Base-by-base conservation (phyloP, 2,329 filamentous ascomycete species). In the Paecilomyces sp. region DNA sequence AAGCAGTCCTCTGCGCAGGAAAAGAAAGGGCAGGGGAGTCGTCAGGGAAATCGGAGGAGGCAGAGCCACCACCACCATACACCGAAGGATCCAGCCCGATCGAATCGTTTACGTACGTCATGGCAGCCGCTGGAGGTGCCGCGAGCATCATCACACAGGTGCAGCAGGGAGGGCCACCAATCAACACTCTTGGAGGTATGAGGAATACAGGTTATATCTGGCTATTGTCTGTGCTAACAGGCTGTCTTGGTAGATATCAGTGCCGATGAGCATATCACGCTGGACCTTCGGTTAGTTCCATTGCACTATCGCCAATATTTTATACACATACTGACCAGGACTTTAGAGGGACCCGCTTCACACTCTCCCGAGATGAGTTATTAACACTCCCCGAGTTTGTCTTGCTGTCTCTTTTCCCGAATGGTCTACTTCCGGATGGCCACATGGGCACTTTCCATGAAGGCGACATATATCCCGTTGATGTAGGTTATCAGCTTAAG, bases 141-240 rank as follows among this genome's bases (percentile, higher is more conserved):
- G 89, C 92, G 81, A 97, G 94, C 85, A 96, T 99, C 74, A 96
- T 99, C 80, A 99, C 94, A 78, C 94, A 99, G 81, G 94, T 99
- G 69, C 92, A 96, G 74, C 94, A 99, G 78, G 92, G 89, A 56
- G 83, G 84, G 24, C 90, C 92, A 69, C 90, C 92, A 41, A 86
- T 97, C 68, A 96, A 94, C 76, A 89, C 91, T 58, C 82, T 97
- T 62, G 91, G 90, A 85, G 90, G 90, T 92, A 79, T 71, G 83
- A 64, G 47, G 18, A 30, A 34, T 15, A 2, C 3, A 3, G 47
- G 47, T 50, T 28, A 31, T 47, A 25, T 15, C 1, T 22, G 25
- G 61, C 33, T 59, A 28, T 53, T 56, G n/a, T 47, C 34, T 57
- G 41, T 30, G 25, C 58, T 58, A 18, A 55, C n/a, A 56, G 50